Evolutionary conservation across 306 rosid genomes (phyloP), one percentile per base, ranked within the genome.

Genomic region (Cucumis sativus): DNA sequence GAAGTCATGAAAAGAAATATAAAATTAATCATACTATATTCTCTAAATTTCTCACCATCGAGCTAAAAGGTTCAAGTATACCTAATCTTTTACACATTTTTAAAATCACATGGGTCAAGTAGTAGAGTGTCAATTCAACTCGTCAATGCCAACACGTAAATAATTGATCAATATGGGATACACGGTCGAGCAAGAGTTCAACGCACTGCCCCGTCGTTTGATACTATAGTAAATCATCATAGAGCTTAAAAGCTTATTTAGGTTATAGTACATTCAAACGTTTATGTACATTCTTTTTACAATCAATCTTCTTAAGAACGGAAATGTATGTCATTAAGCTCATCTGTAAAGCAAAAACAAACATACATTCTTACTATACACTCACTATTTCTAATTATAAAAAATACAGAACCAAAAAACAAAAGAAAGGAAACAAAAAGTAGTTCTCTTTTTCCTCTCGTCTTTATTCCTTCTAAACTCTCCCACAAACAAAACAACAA

Each of bases 1-100:
- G 87, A 40, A 81, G 47, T 77, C 47, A 83, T 41, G 74, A 80
- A 83, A 67, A 62, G 75, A 71, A 58, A 76, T 40, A 71, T 58
- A 45, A 52, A 67, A 47, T 23, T 76, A 71, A 74, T 75, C 68
- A 62, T 43, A 80, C 71, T 28, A 25, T 4, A 58, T 18, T 28
- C 68, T 62, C 60, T 6, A 15, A 82, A 61, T 14, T 4, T 12
- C 20, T 75, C 28, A 12, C 56, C 17, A 6, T 25, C 15, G 16
- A 6, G 12, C 11, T 20, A 9, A 43, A 12, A 4, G 6, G 18
- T 43, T 68, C 1, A 6, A n/a, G 18, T 12, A 43, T 41, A 41
- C 30, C 6, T 13, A 68, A 68, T 12, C 25, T 20, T 40, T 41
- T 41, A 41, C 7, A 68, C 8, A 62, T 3, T 16, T 15, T 35